phyloP scores from a whole-genome alignment of 2,329 filamentous ascomycete species.

The Nemania sp. region DNA sequence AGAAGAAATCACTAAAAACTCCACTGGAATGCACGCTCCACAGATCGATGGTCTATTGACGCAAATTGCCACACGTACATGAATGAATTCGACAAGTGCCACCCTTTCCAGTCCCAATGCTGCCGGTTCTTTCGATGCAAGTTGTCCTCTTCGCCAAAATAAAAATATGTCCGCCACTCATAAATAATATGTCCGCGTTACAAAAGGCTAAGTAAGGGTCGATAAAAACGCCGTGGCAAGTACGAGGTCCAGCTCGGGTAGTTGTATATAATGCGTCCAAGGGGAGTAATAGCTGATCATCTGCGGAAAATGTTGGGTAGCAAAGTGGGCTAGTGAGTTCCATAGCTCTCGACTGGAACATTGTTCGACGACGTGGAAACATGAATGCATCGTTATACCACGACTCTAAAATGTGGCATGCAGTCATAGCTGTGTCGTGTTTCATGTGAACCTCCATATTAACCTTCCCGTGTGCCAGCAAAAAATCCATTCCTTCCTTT shows the following conservation, averaged over 20 bases:
- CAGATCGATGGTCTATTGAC: constrained; percentile 25
- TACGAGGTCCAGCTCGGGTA: constrained; percentile 4
- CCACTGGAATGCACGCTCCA: constrained; percentile 25
- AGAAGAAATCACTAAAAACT: constrained; percentile 16
- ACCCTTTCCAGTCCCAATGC: constrained; percentile 26
- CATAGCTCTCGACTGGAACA: neutral
- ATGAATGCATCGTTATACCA: constrained; percentile 1
- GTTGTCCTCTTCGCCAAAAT: constrained; percentile 12
- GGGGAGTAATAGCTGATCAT: neutral
- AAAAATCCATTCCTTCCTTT: neutral
- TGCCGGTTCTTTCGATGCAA: constrained; percentile 27
- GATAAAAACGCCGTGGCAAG: neutral
- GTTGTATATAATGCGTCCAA: neutral
- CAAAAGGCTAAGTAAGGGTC: constrained; percentile 5
- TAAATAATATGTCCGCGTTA: constrained; percentile 7
- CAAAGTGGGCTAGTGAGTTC: neutral
- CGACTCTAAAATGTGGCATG: neutral
- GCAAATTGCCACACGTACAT: constrained; percentile 25
- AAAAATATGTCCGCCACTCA: neutral
- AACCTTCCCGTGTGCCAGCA: constrained; percentile 2
- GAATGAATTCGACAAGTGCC: constrained; percentile 25
- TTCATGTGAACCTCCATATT: constrained; percentile 14
- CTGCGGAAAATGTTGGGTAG: neutral
- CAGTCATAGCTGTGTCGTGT: constrained; percentile 15
- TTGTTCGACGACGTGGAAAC: neutral